phyloP scores from a whole-genome alignment of 441 rosid species.

The Bruguiera hainesii region DNA sequence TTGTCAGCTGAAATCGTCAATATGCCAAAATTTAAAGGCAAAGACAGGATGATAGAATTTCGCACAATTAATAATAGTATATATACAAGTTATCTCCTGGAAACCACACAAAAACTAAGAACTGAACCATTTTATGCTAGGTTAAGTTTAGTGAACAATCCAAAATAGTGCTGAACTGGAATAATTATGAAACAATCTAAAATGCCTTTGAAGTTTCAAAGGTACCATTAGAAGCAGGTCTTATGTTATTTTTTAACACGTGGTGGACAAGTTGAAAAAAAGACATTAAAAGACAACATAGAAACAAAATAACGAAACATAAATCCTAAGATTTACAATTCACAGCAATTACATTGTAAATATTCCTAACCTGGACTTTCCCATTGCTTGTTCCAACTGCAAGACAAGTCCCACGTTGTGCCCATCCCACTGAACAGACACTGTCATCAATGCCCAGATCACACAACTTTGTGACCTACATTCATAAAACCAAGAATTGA shows the following conservation, averaged over 20 bases:
- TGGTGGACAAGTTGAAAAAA: background rate
- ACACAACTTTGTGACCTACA: conserved; percentile 86
- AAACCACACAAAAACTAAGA: background rate
- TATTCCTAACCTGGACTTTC: conserved; percentile 68
- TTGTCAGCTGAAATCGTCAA: background rate
- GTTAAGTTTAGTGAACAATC: background rate
- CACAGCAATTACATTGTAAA: background rate
- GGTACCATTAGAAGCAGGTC: background rate
- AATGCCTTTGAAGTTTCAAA: background rate
- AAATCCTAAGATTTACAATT: background rate
- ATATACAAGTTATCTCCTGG: background rate
- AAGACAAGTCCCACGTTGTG: conserved; percentile 74
- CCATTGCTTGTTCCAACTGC: conserved; percentile 92
- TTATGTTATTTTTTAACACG: background rate
- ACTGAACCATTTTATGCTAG: background rate
- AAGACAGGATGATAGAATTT: background rate
- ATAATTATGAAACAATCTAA: background rate
- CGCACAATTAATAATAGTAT: background rate
- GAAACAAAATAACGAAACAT: background rate
- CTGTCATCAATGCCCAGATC: conserved; percentile 85
- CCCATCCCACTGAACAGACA: conserved; percentile 96
- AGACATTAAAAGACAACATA: background rate
- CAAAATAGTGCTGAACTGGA: background rate
- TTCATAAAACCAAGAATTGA: background rate
- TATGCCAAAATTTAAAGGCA: background rate